These are phyloP conservation scores for Coccinonectria pachysandricola DNA, from an alignment of 2,329 filamentous ascomycete genomes.

Conservation along the genomic window DNA sequence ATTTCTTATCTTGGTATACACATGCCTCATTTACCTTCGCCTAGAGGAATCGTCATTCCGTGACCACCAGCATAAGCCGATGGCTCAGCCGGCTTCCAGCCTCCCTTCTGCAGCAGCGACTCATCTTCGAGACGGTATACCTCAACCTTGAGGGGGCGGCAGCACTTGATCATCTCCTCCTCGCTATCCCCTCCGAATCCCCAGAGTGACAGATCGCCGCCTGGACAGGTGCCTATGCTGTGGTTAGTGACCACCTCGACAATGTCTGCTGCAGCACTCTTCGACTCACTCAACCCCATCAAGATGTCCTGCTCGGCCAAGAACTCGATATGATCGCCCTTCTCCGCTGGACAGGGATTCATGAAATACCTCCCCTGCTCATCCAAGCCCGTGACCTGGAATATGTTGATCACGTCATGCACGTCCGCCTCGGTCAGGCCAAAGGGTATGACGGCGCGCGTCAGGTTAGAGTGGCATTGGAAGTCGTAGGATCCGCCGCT, in stretches of 20 bases:
- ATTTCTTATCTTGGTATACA: too few species aligned
- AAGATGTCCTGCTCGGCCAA: conserved; percentile 71
- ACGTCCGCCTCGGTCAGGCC: conserved; percentile 64
- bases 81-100: conserved; percentile 51
- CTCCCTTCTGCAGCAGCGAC: conserved; percentile 36
- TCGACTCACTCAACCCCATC: conserved; percentile 39
- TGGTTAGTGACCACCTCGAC: conserved; percentile 2
- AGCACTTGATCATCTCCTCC: conserved; percentile 59
- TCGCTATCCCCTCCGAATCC: conserved; percentile 62
- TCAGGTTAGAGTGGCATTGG: conserved; percentile 77
- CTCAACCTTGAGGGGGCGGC: conserved; percentile 64
- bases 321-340: conserved; percentile 59
- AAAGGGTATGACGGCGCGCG: conserved; percentile 57
- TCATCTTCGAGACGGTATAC: conserved; percentile 54
- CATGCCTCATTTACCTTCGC: conserved; percentile 8
- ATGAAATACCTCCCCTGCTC: conserved; percentile 67
- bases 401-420: conserved; percentile 78
- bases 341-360: conserved; percentile 46
- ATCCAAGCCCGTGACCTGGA: conserved; percentile 74
- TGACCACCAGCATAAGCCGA: conserved; percentile 42
- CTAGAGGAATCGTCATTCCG: conserved; percentile 14
- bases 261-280: too few species aligned
- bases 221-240: conserved; percentile 57
- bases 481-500: conserved; percentile 64
- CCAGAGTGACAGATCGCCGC: conserved; percentile 74